Base-by-base conservation (phyloP, 345 rosid genomes). In the Cardamine occulta region DNA sequence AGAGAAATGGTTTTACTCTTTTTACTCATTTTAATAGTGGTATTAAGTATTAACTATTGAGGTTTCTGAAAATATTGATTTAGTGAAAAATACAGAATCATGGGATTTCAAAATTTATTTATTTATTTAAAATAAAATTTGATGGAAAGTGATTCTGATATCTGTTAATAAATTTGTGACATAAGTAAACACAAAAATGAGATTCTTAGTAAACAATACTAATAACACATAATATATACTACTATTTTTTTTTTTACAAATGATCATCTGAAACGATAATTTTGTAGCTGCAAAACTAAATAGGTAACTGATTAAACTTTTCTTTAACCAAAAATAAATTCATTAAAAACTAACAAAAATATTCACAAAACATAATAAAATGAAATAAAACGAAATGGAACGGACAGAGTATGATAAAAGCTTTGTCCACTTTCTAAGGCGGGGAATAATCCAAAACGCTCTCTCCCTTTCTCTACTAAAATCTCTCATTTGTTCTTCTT, bases 331-430 rank as follows among this genome's bases (percentile, higher is more conserved):
- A 31, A 19, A 49, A 3, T 10, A 10, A 19, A 5, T 3, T 24
- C 8, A 29, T 44, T 21, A 9, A 48, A 7, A 71, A 83, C 9
- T 13, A 42, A 5, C 1, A 42, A 12, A 42, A 13, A 37, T 37
- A 37, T 8, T 35, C 42, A 32, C 8, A 37, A 42, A 42, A 13
- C n/a, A 42, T 3, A 17, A 37, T 21, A 15, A 48, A 9, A 72
- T 82, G 83, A 19, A 84, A 85, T 79, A 73, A 67, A 7, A 21
- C 14, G 63, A 58, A 63, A 61, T 80, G 39, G 71, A 47, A 40
- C 58, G 73, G 70, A 53, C 58, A 19, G 11, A 48, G 8, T 58
- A 64, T 69, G 62, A 45, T 77, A 57, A 45, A 60, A 66, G 57
- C 28, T 57, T 66, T 14, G 70, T 60, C 56, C 68, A 31, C 65